Evolutionary conservation across 345 rosid genomes (phyloP).

Genomic region (Clausena lansium): DNA sequence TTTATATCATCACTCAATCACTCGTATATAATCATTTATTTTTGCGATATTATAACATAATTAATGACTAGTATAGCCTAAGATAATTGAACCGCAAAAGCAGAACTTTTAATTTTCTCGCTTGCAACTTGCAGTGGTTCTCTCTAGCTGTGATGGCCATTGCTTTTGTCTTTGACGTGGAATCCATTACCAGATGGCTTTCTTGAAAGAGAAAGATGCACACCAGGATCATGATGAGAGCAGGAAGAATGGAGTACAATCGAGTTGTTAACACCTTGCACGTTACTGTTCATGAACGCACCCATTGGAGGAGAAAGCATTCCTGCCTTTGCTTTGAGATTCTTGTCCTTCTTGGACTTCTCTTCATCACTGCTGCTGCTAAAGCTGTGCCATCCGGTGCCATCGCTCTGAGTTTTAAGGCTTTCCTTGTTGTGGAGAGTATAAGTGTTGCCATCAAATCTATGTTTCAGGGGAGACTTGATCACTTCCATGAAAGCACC

Average conservation of each 20-base stretch:
- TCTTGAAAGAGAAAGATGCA: constrained; percentile 51
- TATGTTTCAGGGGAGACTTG: constrained; percentile 41
- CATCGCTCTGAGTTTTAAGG: constrained; percentile 23
- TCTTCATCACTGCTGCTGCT: constrained; percentile 47
- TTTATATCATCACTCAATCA: constrained; percentile 7
- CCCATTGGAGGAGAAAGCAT: constrained; percentile 37
- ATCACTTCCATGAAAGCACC: constrained; percentile 85
- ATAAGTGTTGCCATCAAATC: constrained; percentile 23
- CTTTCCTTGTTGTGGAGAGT: constrained; percentile 25
- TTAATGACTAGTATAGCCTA: background rate
- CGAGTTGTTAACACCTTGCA: constrained; percentile 86
- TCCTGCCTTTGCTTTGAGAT: constrained; percentile 20
- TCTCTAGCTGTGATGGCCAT: constrained; percentile 31
- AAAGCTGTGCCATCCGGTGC: constrained; percentile 27
- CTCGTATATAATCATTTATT: constrained; percentile 11
- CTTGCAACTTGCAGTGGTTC: background rate
- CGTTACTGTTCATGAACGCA: constrained; percentile 77
- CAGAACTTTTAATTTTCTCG: background rate
- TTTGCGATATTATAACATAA: constrained; percentile 11
- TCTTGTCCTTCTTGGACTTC: constrained; percentile 33
- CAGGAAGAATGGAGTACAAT: constrained; percentile 61
- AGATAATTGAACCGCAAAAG: background rate
- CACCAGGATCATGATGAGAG: constrained; percentile 79
- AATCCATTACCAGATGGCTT: constrained; percentile 49
- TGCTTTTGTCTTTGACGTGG: constrained; percentile 44